Evolutionary conservation across 148 eudicot genomes (phyloP).

Genomic region (Amaranthus palmeri): DNA sequence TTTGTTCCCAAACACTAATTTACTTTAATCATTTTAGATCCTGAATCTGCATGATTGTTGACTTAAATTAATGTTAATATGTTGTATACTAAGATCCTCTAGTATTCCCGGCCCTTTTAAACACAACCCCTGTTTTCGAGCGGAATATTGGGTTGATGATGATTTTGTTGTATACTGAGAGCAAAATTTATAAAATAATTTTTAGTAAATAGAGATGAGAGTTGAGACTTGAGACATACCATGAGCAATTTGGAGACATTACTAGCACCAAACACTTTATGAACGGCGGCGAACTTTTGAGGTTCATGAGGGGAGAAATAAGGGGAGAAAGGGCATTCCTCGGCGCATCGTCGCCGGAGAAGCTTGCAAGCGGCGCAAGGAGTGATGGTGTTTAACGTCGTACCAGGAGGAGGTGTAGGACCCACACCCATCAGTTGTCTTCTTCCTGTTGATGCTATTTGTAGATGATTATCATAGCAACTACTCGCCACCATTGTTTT

Average conservation of each 20-base stretch:
- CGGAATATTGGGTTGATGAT: too few relatives aligned
- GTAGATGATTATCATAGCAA: too few relatives aligned
- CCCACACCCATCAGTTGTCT: background rate
- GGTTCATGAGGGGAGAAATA: conserved; percentile 86
- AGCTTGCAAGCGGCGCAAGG: conserved; percentile 91
- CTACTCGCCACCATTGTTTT: background rate
- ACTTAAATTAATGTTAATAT: too few relatives aligned
- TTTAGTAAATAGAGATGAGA: too few relatives aligned
- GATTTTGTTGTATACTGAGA: too few relatives aligned
- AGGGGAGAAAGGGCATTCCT: conserved; percentile 78
- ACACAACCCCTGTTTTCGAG: too few relatives aligned
- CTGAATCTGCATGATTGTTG: too few relatives aligned
- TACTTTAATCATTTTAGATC: too few relatives aligned
- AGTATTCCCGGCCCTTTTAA: too few relatives aligned
- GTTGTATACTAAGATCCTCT: too few relatives aligned
- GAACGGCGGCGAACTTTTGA: conserved; percentile 78
- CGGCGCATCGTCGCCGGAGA: conserved; percentile 69
- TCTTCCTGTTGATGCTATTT: background rate
- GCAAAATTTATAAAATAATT: too few relatives aligned
- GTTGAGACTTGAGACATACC: conserved; percentile 31
- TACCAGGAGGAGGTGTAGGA: background rate
- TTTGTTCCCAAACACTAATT: too few relatives aligned
- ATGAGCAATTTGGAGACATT: conserved; percentile 81
- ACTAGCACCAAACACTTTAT: conserved; percentile 85
- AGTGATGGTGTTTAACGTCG: conserved; percentile 48